A percentile compares a stretch with the other conserved stretches of the same genome.
Conservation (phyloP, 164 flowering plant genomes). For the Buxus sempervirens region DNA sequence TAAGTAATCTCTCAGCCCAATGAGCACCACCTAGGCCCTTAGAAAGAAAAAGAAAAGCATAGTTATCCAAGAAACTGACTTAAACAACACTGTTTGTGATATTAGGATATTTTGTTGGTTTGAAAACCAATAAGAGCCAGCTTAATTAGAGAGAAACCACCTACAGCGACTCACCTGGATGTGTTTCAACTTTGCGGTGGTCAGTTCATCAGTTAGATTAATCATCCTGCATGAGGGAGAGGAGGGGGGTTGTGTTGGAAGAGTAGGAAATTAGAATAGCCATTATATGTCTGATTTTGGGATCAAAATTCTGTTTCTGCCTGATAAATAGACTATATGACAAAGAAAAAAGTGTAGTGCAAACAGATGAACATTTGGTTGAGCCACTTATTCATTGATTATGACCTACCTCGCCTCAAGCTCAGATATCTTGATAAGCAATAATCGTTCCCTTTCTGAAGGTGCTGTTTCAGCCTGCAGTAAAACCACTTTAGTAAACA, state of each 20-base stretch:
- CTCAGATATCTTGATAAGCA: slow-evolving; percentile 57
- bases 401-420: slow-evolving; percentile 63
- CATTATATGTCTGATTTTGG: not conserved
- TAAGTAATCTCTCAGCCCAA: no score
- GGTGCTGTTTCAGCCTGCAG: slow-evolving; percentile 53
- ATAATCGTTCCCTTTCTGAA: slow-evolving; percentile 71
- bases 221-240: slow-evolving; percentile 59
- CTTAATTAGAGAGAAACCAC: not conserved
- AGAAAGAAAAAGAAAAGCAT: no score
- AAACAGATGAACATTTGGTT: not conserved
- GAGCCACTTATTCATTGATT: not conserved
- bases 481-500: not conserved
- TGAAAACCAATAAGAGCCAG: not conserved
- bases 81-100: not conserved
- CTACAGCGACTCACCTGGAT: slow-evolving; percentile 45
- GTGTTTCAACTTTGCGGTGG: slow-evolving; percentile 56
- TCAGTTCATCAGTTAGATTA: slow-evolving; percentile 70
- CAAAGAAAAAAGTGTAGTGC: not conserved
- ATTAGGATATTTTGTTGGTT: not conserved
- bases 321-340: not conserved
- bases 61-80: no score
- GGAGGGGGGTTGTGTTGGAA: no score
- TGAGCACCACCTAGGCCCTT: no score
- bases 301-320: not conserved
- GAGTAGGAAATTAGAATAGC: no score